Evolutionary conservation across 345 rosid genomes (phyloP), one percentile per base, ranked within the genome.

Genomic region (Toxicodendron radicans): DNA sequence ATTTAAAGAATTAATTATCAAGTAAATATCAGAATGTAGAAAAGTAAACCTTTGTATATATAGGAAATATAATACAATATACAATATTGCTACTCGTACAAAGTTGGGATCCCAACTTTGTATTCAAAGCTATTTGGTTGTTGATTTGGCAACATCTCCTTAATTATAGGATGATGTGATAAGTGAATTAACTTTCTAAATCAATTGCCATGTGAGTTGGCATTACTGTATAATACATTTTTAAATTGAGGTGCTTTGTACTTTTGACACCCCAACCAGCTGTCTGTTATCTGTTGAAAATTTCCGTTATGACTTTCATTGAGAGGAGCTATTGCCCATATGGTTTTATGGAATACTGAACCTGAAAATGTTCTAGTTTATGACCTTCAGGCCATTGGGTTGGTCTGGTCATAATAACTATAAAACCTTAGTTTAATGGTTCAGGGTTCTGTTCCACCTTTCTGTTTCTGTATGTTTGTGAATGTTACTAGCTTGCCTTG

Each of bases 291-390:
- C 30, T 32, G 59, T 52, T 41, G n/a, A 11, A 7, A 64, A n/a
- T 5, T 54, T n/a, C 10, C 35, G 41, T 14, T 10, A 18, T 12
- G 10, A 18, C 46, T 33, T 11, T 64, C 53, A 16, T 56, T 68
- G 72, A 33, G 11, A 0, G 10, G 13, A n/a, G 24, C 45, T 33
- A 18, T 58, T 68, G 27, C 7, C 58, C 20, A 52, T 11, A 23
- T 33, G 60, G 59, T 52, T 53, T 68, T 68, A 68, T 68, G n/a
- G 24, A 43, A 18, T 41, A 63, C 49, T 63, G 66, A 63, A 63
- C 3, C 10, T 0, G 30, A 64, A 64, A 43, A 57, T 20, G 24
- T 20, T 64, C 10, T 23, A 21, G 30, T 64, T 43, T 0, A n/a
- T 20, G 53, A 30, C 4, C 12, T 13, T 43, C n/a, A 41, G n/a